phyloP scores from a whole-genome alignment of 2,329 filamentous ascomycete species.

The Fusarium caatingaense region DNA sequence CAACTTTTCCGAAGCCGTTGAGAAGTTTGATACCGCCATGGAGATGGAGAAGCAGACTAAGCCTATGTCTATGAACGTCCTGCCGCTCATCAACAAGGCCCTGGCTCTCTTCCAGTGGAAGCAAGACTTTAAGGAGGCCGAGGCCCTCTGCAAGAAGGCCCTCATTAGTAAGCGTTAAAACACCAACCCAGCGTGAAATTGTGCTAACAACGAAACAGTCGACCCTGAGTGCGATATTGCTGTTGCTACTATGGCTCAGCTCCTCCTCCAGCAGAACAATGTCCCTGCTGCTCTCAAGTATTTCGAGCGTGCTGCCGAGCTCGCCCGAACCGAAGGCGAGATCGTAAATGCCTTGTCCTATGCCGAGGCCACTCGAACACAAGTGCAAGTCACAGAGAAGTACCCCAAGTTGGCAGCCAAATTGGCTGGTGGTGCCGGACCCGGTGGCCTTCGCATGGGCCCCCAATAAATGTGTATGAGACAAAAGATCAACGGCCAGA shows the following conservation, averaged over 20 bases:
- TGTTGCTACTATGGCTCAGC: slow-evolving; percentile 97
- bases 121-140: slow-evolving; percentile 92
- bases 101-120: slow-evolving; percentile 98
- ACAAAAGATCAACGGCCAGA: slow-evolving; percentile 34
- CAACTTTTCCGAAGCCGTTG: slow-evolving; percentile 93
- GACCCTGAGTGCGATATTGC: slow-evolving; percentile 99
- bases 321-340: slow-evolving; percentile 93
- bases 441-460: slow-evolving; percentile 53
- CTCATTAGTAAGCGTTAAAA: slow-evolving; percentile 80
- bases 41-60: slow-evolving; percentile 97
- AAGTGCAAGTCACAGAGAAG: slow-evolving; percentile 90
- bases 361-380: slow-evolving; percentile 94
- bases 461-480: slow-evolving; percentile 46
- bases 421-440: slow-evolving; percentile 59
- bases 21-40: slow-evolving; percentile 98
- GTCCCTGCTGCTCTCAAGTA: slow-evolving; percentile 94
- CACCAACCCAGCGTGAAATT: neutral
- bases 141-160: slow-evolving; percentile 97
- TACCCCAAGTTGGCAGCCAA: slow-evolving; percentile 83
- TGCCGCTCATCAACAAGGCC: slow-evolving; percentile 98
- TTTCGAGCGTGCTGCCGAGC: slow-evolving; percentile 95
- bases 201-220: slow-evolving; percentile 68
- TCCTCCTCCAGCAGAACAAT: slow-evolving; percentile 97
- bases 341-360: slow-evolving; percentile 97
- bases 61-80: slow-evolving; percentile 95